phyloP scores from a whole-genome alignment of 2,329 filamentous ascomycete species.

The Emmonsiellopsis sp. region DNA sequence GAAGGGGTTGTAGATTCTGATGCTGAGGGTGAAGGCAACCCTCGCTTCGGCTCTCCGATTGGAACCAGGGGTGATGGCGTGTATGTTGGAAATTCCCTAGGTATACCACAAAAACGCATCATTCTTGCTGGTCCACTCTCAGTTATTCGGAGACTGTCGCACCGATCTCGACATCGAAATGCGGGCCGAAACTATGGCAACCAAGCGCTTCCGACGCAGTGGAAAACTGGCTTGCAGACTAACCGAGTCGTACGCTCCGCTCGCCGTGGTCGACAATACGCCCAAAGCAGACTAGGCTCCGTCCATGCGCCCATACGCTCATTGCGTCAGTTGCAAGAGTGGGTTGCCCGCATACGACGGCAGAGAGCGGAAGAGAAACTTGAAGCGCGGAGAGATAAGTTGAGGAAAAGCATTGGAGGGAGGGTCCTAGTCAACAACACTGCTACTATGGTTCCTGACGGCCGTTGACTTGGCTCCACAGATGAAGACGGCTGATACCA shows the following conservation, averaged over 20 bases:
- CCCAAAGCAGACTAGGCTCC: slow-evolving; percentile 32
- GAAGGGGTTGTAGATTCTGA: slow-evolving; percentile 43
- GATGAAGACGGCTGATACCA: not conserved
- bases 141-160: slow-evolving; percentile 24
- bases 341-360: slow-evolving; percentile 35
- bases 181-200: slow-evolving; percentile 9
- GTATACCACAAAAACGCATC: slow-evolving; percentile 42
- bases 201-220: slow-evolving; percentile 15
- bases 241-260: slow-evolving; percentile 6
- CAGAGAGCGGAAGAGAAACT: slow-evolving; percentile 37
- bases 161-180: slow-evolving; percentile 17
- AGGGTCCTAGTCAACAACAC: slow-evolving; percentile 29
- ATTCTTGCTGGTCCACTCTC: slow-evolving; percentile 34
- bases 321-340: slow-evolving; percentile 41
- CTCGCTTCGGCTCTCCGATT: slow-evolving; percentile 8
- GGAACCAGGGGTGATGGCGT: slow-evolving; percentile 27
- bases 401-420: slow-evolving; percentile 47
- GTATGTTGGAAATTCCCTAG: slow-evolving; percentile 48
- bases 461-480: slow-evolving; percentile 9
- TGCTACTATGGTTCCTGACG: not conserved
- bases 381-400: slow-evolving; percentile 44
- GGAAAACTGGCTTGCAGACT: slow-evolving; percentile 6
- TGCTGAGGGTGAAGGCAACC: slow-evolving; percentile 26
- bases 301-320: slow-evolving; percentile 44
- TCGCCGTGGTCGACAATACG: slow-evolving; percentile 13